phyloP scores from a whole-genome alignment of 1,284 basidiomycete genomes.

The Cutaneotrichosporon dermatis region DNA sequence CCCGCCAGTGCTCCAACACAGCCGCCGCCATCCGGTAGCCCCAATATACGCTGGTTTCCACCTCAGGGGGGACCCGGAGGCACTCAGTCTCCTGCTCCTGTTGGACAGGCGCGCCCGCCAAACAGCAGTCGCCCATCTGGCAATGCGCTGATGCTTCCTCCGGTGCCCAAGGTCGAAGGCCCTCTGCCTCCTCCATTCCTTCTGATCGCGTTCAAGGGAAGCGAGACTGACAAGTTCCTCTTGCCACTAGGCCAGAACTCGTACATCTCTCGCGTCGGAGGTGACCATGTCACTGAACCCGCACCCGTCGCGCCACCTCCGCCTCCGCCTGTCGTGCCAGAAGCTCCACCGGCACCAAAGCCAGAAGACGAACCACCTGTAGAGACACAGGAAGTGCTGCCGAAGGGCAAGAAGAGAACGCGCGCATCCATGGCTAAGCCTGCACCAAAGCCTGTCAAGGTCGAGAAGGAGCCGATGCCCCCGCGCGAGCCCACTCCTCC shows the following conservation, averaged over 20 bases:
- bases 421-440: conserved; percentile 17
- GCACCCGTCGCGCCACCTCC: not conserved
- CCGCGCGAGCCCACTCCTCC: conserved; percentile 10
- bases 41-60: too few relatives aligned
- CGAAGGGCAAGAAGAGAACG: conserved; percentile 15
- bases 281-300: conserved; percentile 32
- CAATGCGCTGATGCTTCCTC: conserved; percentile 2
- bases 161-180: conserved; percentile 22
- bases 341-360: not conserved
- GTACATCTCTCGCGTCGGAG: conserved; percentile 39
- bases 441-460: not conserved
- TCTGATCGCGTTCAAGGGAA: conserved; percentile 42
- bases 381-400: not conserved
- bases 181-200: conserved; percentile 40
- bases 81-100: too few relatives aligned
- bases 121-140: too few relatives aligned
- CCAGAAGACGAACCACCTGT: not conserved
- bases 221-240: conserved; percentile 41
- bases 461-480: conserved; percentile 7
- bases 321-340: not conserved
- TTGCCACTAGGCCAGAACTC: conserved; percentile 36
- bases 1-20: too few relatives aligned
- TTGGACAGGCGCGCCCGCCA: not conserved
- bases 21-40: too few relatives aligned
- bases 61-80: too few relatives aligned